Conservation (phyloP, 2,329 filamentous ascomycete genomes). For the Cladosporium sp. region DNA sequence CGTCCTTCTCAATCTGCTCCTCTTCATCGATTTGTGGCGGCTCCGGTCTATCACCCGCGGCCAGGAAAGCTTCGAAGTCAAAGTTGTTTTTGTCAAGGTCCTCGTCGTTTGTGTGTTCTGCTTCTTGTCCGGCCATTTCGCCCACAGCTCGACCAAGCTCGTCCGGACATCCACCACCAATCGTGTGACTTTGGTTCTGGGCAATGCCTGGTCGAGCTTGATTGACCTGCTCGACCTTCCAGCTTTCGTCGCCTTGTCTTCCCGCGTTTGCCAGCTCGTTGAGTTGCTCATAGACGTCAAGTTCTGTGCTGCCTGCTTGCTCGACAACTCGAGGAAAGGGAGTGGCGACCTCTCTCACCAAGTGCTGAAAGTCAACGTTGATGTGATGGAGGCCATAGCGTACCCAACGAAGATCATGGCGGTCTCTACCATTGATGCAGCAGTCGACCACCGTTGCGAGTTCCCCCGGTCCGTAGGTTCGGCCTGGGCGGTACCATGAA, state of each 20-base stretch:
- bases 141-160: constrained; percentile 2
- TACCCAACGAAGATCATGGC: too few relatives aligned
- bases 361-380: not conserved
- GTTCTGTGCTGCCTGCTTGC: not conserved
- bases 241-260: too few relatives aligned
- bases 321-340: not conserved
- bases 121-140: not conserved
- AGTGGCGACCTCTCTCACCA: not conserved
- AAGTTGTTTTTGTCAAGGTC: not conserved
- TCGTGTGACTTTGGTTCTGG: too few relatives aligned
- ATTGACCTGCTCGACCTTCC: too few relatives aligned
- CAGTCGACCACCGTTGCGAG: too few relatives aligned
- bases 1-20: too few relatives aligned
- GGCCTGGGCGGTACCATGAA: not conserved
- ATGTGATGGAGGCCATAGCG: too few relatives aligned
- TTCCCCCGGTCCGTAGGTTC: too few relatives aligned
- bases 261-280: not conserved
- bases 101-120: not conserved
- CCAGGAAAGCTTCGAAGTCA: not conserved
- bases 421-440: too few relatives aligned
- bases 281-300: constrained; percentile 1
- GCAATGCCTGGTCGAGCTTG: too few relatives aligned
- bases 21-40: too few relatives aligned
- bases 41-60: too few relatives aligned
- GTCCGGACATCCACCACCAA: not conserved